These are phyloP conservation scores for Cordyceps farinosa DNA, from an alignment of 2,329 filamentous ascomycete species.

Conservation along the genomic window DNA sequence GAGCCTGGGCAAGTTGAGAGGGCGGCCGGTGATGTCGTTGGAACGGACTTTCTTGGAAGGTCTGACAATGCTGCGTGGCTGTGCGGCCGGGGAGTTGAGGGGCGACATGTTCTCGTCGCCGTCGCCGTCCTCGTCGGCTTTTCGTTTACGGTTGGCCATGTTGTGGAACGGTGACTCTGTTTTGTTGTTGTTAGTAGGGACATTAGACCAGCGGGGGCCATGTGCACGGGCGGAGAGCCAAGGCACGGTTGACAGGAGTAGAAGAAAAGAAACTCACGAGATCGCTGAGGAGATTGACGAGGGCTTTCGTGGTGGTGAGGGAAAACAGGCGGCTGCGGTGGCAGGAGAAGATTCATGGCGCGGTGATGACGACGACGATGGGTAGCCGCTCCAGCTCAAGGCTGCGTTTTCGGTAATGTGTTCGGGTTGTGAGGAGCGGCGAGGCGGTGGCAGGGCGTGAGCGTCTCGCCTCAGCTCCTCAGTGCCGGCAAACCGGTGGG, in stretches of 20 bases:
- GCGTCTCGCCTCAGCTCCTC: constrained; percentile 12
- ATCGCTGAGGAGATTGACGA: constrained; percentile 52
- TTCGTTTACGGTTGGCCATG: constrained; percentile 70
- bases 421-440: constrained; percentile 6
- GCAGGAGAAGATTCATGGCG: constrained; percentile 61
- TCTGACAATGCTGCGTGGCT: constrained; percentile 63
- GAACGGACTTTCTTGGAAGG: constrained; percentile 61
- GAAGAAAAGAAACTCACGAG: constrained; percentile 42
- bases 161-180: constrained; percentile 46
- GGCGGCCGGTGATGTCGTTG: constrained; percentile 62
- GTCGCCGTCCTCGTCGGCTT: constrained; percentile 78
- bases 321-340: constrained; percentile 57
- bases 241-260: neutral
- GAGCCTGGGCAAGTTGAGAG: constrained; percentile 62
- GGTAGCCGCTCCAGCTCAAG: constrained; percentile 1
- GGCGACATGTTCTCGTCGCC: constrained; percentile 87
- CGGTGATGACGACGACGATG: constrained; percentile 10
- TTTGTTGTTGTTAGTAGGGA: constrained; percentile 11
- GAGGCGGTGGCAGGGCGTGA: neutral
- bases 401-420: constrained; percentile 15
- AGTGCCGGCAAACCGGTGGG: too few species aligned
- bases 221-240: neutral
- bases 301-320: constrained; percentile 56
- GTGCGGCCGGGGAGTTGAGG: constrained; percentile 71
- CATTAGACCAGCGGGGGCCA: neutral